These are phyloP conservation scores for Rhodotorula sp. DNA, from an alignment of 1,284 basidiomycete genomes.

Conservation along the genomic window DNA sequence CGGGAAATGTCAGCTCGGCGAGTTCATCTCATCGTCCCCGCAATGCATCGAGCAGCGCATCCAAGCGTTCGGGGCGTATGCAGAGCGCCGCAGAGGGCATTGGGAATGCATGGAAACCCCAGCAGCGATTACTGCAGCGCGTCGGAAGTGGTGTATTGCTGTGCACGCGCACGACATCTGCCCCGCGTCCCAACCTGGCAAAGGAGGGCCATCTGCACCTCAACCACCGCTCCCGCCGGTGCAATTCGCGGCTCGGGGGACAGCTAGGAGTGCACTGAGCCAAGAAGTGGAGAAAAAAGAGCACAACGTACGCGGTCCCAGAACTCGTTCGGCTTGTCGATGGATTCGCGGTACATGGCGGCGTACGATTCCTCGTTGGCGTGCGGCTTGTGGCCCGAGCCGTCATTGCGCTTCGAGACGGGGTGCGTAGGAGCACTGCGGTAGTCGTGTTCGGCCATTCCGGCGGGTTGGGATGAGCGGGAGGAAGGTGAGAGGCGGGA, in stretches of 20 bases:
- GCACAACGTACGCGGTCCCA: slow-evolving; percentile 69
- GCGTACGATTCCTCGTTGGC: slow-evolving; percentile 63
- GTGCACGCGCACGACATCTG: background rate
- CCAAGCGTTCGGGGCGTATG: background rate
- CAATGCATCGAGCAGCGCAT: background rate
- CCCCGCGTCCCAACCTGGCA: background rate
- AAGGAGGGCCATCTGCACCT: background rate
- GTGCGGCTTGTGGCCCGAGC: slow-evolving; percentile 54
- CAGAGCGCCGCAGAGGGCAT: too few species aligned
- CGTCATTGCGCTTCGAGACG: slow-evolving; percentile 28
- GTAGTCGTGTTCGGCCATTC: slow-evolving; percentile 8
- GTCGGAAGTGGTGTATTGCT: background rate
- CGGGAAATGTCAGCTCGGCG: background rate
- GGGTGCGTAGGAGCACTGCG: slow-evolving; percentile 23
- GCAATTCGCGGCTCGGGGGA: background rate
- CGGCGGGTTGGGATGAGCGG: background rate
- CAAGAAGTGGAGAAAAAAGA: too few species aligned
- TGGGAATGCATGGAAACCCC: too few species aligned
- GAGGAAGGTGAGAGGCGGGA: background rate
- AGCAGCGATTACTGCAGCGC: background rate
- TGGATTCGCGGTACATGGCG: slow-evolving; percentile 42
- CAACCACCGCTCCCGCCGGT: background rate
- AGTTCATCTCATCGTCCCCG: slow-evolving; percentile 4
- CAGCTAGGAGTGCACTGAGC: background rate
- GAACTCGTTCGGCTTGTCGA: slow-evolving; percentile 71